Evolutionary conservation across 2,329 filamentous ascomycete species (phyloP).

Genomic region (Daldinia sp.): DNA sequence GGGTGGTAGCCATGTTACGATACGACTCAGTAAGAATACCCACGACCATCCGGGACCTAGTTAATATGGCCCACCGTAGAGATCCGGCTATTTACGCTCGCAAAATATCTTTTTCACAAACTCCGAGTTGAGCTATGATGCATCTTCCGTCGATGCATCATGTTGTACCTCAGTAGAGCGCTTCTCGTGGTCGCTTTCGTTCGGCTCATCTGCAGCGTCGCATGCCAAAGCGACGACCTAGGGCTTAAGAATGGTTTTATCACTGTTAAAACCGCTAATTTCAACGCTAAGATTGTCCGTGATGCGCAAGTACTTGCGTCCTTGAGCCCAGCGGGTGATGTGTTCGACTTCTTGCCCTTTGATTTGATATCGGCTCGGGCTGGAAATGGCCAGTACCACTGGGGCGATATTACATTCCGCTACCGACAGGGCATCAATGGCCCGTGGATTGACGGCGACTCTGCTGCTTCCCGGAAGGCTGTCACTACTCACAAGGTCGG

Average conservation of each 20-base stretch:
- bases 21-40: constrained; percentile 20
- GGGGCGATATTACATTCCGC: constrained; percentile 64
- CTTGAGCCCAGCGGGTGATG: constrained; percentile 49
- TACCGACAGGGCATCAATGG: constrained; percentile 54
- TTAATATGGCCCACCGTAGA: constrained; percentile 18
- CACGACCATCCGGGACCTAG: constrained; percentile 12
- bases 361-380: constrained; percentile 58
- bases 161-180: constrained; percentile 10
- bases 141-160: constrained; percentile 9
- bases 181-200: constrained; percentile 24
- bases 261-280: constrained; percentile 52
- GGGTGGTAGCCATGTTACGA: constrained; percentile 8
- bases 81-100: constrained; percentile 21
- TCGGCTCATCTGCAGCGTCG: constrained; percentile 23
- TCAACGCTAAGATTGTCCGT: constrained; percentile 53
- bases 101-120: neutral
- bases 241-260: constrained; percentile 53
- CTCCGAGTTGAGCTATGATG: neutral
- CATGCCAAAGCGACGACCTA: constrained; percentile 47
- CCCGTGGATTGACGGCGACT: constrained; percentile 58
- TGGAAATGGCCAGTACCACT: constrained; percentile 63
- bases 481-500: constrained; percentile 45
- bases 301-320: constrained; percentile 60
- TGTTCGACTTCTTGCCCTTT: constrained; percentile 64
- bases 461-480: constrained; percentile 52